Conservation (phyloP, 768 basidiomycete species). For the Pulveroboletus sp. region DNA sequence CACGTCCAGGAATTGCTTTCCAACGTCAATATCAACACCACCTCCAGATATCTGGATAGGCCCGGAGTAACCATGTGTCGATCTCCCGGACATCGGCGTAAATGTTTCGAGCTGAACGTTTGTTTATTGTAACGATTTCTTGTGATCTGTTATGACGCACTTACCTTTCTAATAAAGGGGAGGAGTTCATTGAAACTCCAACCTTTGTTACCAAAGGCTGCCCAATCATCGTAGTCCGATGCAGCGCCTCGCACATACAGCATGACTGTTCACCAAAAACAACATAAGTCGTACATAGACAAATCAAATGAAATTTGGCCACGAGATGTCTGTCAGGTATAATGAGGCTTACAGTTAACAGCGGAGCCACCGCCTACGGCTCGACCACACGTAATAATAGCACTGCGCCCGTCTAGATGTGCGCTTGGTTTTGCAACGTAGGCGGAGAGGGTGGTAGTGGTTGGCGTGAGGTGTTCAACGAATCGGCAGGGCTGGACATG, state of each 20-base stretch:
- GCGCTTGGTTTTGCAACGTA: conserved; percentile 39
- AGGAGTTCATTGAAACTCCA: conserved; percentile 60
- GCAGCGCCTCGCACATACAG: conserved; percentile 59
- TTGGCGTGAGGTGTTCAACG: conserved; percentile 39
- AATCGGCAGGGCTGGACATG: conserved; percentile 58
- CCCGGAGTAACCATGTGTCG: conserved; percentile 36
- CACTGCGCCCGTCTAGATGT: conserved; percentile 43
- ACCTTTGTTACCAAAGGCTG: conserved; percentile 47
- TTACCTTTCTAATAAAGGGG: conserved; percentile 57
- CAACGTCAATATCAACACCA: conserved; percentile 11
- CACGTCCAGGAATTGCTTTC: conserved; percentile 45
- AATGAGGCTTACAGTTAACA: conserved; percentile 49
- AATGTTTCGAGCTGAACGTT: conserved; percentile 44
- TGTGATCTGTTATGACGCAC: not conserved
- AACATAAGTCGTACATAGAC: not conserved
- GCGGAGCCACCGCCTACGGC: conserved; percentile 62
- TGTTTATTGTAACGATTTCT: conserved; percentile 34
- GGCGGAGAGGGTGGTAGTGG: conserved; percentile 42
- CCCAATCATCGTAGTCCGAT: conserved; percentile 68
- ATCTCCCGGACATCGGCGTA: conserved; percentile 25
- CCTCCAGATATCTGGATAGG: conserved; percentile 27
- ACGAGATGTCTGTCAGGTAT: no score
- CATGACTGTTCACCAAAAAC: conserved; percentile 26
- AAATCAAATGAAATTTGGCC: not conserved
- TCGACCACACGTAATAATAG: conserved; percentile 44